phyloP scores from a whole-genome alignment of 2,329 filamentous ascomycete species.

The Aureobasidium melanogenum region DNA sequence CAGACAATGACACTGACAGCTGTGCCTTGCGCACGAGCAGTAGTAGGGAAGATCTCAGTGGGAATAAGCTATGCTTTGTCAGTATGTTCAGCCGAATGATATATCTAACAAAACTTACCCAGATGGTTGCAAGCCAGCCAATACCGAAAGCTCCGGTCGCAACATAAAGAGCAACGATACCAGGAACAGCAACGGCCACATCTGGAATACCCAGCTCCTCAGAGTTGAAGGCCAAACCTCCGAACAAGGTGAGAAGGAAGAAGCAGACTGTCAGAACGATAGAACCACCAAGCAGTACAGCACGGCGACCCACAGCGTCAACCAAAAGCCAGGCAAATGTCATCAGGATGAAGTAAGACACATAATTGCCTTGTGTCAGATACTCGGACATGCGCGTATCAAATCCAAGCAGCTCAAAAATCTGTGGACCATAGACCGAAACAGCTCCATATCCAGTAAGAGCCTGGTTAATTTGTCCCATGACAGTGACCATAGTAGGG shows the following conservation, averaged over 20 bases:
- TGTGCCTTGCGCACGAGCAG: constrained; percentile 46
- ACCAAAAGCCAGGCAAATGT: constrained; percentile 53
- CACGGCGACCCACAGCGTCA: constrained; percentile 46
- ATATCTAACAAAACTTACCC: constrained; percentile 24
- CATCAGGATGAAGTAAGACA: constrained; percentile 54
- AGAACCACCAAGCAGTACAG: constrained; percentile 46
- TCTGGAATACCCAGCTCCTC: constrained; percentile 30
- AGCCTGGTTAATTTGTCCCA: constrained; percentile 55
- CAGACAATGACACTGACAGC: constrained; percentile 48
- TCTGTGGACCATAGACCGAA: constrained; percentile 55
- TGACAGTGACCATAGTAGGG: constrained; percentile 51
- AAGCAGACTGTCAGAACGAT: constrained; percentile 41
- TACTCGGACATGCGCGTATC: constrained; percentile 43
- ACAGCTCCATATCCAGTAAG: constrained; percentile 52
- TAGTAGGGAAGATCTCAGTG: constrained; percentile 50
- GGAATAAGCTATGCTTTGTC: constrained; percentile 36
- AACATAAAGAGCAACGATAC: constrained; percentile 45
- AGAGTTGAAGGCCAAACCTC: constrained; percentile 37
- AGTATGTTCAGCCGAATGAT: not conserved
- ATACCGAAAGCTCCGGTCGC: constrained; percentile 54
- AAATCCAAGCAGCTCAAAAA: constrained; percentile 54
- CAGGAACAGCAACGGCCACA: constrained; percentile 40
- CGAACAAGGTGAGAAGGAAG: constrained; percentile 43
- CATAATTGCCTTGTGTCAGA: constrained; percentile 52
- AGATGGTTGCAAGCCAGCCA: constrained; percentile 51